Evolutionary conservation across 2,329 filamentous ascomycete species (phyloP).

Genomic region (Penicillium brasilianum): DNA sequence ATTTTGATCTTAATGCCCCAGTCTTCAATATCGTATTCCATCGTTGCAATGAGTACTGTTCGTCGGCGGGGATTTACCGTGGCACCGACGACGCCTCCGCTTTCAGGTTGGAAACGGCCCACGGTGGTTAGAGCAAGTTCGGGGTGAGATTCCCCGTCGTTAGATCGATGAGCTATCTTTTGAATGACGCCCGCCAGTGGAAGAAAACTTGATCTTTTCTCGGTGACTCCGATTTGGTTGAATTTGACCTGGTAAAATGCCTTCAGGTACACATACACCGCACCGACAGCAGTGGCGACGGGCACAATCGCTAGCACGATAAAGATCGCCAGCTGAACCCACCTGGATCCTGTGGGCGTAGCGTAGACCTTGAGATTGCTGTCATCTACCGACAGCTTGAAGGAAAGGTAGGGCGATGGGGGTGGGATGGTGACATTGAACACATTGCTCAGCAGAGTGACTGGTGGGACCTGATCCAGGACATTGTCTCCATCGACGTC

Average conservation of each 20-base stretch:
- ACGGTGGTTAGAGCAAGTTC: slow-evolving; percentile 5
- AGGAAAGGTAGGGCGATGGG: slow-evolving; percentile 59
- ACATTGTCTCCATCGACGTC: slow-evolving; percentile 66
- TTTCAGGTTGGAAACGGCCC: slow-evolving; percentile 35
- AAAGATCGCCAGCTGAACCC: slow-evolving; percentile 59
- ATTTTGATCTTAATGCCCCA: slow-evolving; percentile 75
- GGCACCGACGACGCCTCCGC: slow-evolving; percentile 28
- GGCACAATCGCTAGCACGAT: slow-evolving; percentile 62
- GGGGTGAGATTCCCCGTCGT: not conserved
- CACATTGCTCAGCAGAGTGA: slow-evolving; percentile 56
- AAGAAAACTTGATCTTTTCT: slow-evolving; percentile 45
- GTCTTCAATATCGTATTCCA: slow-evolving; percentile 75
- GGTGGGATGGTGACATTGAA: slow-evolving; percentile 65
- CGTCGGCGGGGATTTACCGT: slow-evolving; percentile 42
- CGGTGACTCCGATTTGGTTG: slow-evolving; percentile 53
- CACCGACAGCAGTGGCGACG: slow-evolving; percentile 53
- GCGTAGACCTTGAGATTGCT: slow-evolving; percentile 57
- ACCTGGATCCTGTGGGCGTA: slow-evolving; percentile 59
- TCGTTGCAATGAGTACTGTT: slow-evolving; percentile 69
- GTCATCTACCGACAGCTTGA: slow-evolving; percentile 61
- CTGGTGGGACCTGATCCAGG: slow-evolving; percentile 65
- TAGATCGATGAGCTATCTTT: slow-evolving; percentile 12
- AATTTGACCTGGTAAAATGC: slow-evolving; percentile 69
- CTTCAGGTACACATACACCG: slow-evolving; percentile 63
- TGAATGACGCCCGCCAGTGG: slow-evolving; percentile 11